Percentiles rank a stretch among this genome's conserved stretches.
These are phyloP conservation scores for Psilocybe subaeruginosa DNA, from an alignment of 768 basidiomycete species.

Conservation along the genomic window DNA sequence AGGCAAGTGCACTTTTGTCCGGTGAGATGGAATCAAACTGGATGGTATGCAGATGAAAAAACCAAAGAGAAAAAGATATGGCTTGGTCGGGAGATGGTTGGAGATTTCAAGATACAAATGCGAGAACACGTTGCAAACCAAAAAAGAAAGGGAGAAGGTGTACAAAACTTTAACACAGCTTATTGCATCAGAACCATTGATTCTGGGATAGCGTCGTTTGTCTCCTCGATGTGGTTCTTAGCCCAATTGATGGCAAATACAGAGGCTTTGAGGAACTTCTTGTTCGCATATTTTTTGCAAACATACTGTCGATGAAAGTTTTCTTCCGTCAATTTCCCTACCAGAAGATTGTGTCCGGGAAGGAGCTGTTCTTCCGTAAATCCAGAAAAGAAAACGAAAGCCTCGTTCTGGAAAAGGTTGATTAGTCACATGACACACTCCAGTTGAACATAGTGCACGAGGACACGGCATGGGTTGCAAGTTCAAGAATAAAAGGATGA, in stretches of 20 bases:
- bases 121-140: conserved; percentile 17
- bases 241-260: conserved; percentile 80
- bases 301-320: conserved; percentile 86
- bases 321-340: conserved; percentile 80
- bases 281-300: conserved; percentile 95
- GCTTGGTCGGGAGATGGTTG: conserved; percentile 10
- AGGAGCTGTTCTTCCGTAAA: conserved; percentile 88
- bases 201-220: conserved; percentile 33
- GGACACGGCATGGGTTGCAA: conserved; percentile 5
- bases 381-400: conserved; percentile 91
- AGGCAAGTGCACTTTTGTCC: conserved; percentile 7
- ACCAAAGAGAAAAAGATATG: conserved; percentile 17
- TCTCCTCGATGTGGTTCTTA: conserved; percentile 44
- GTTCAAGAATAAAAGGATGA: conserved; percentile 22
- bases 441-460: neutral
- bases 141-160: conserved; percentile 6
- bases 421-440: conserved; percentile 41
- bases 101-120: conserved; percentile 19
- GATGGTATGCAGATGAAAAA: neutral
- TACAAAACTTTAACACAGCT: conserved; percentile 15
- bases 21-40: neutral
- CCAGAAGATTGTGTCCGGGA: conserved; percentile 78
- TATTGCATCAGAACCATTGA: conserved; percentile 50
- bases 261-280: conserved; percentile 96
- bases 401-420: conserved; percentile 65